Percentiles rank a stretch among this genome's conserved stretches.
These are phyloP conservation scores for Ganoderma meredithae DNA, from an alignment of 1,284 basidiomycete species.

Conservation along the genomic window DNA sequence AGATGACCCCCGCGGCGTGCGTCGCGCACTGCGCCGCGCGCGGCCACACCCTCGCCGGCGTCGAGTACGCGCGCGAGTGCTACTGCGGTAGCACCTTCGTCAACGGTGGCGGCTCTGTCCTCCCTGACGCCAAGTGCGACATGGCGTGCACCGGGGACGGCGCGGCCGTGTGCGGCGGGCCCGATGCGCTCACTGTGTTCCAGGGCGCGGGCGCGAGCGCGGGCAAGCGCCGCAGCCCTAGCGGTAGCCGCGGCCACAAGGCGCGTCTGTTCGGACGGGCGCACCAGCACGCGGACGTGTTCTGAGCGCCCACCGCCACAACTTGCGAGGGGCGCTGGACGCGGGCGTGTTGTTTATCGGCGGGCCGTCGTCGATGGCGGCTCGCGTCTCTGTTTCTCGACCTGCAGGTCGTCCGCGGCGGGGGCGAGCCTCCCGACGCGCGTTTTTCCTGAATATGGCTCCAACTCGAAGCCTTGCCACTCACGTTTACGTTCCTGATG, in stretches of 20 bases:
- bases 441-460: slow-evolving; percentile 7
- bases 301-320: slow-evolving; percentile 21
- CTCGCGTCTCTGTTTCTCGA: slow-evolving; percentile 7
- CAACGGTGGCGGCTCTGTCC: slow-evolving; percentile 32
- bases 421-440: slow-evolving; percentile 32
- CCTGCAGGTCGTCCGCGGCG: slow-evolving; percentile 14
- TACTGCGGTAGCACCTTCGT: slow-evolving; percentile 37
- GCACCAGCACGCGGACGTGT: slow-evolving; percentile 24
- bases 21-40: slow-evolving; percentile 31
- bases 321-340: too few species aligned
- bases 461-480: background rate
- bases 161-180: slow-evolving; percentile 32
- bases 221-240: slow-evolving; percentile 11
- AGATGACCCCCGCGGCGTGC: slow-evolving; percentile 35
- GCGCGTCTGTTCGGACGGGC: slow-evolving; percentile 30
- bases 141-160: slow-evolving; percentile 36
- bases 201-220: slow-evolving; percentile 3
- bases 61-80: slow-evolving; percentile 39
- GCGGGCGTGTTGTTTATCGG: background rate
- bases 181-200: slow-evolving; percentile 35
- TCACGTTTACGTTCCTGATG: background rate
- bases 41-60: slow-evolving; percentile 36
- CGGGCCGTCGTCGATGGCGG: slow-evolving; percentile 28
- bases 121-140: slow-evolving; percentile 32
- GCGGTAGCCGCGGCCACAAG: slow-evolving; percentile 27